Evolutionary conservation across 805 yeast species (phyloP), one percentile per base, ranked within the genome.

Genomic region (Yamadazyma insecticola): DNA sequence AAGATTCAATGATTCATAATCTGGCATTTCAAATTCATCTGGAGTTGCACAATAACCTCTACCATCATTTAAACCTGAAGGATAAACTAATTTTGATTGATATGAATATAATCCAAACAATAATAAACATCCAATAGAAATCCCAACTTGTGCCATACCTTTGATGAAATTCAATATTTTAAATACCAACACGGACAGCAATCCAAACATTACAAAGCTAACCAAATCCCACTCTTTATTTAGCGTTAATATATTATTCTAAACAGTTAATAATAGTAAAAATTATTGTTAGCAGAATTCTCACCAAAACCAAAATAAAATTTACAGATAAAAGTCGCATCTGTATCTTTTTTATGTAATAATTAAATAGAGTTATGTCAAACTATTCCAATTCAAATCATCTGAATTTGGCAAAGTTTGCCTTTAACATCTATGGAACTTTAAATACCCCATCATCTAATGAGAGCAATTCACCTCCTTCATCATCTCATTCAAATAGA

Each of bases 11-110:
- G 70, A 74, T 43, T 84, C 80, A 54, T 72, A 89, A 13, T 55
- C 48, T 15, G 62, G 60, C 62, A 90, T 64, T 4, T 68, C 82
- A 52, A 70, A 77, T 29, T 64, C 65, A 40, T 72, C 85, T 0
- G 98, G 98, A 1, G 83, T 81, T 22, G 82, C 88, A 6, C 89
- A 92, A 45, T 57, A 20, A 41, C 73, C 63, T 72, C 73, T 65
- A 3, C 90, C 95, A 32, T 78, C 82, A 39, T 88, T 87, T 29
- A 87, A 67, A 40, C 72, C 66, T 2, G 95, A 74, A 1, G 97
- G 97, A 51, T 90, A 90, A n/a, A 90, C 78, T 30, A 92, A 51
- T 22, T 64, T 62, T 31, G 67, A 61, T 51, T 88, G 96, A 50
- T 60, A 77, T 10, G 66, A 48, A 55, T 83, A 83, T 14, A 83